Base-by-base conservation (phyloP, 768 basidiomycete genomes). In the Podaxis sp. region DNA sequence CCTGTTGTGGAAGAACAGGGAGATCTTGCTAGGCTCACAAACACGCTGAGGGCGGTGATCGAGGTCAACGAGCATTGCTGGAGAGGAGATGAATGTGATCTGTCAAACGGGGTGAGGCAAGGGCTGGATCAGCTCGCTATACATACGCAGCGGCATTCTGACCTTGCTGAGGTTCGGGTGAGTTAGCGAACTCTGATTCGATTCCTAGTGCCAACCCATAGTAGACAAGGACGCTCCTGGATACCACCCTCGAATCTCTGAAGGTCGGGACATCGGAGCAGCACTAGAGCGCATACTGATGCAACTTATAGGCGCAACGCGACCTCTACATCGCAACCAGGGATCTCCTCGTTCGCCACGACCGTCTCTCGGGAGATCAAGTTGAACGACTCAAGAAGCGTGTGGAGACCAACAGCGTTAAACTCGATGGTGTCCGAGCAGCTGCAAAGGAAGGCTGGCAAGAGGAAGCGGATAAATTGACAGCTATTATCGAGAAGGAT, bases 381-480 rank as follows among this genome's bases (percentile, higher is more conserved):
- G 93, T 95, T 2, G 95, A 97, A 63, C 83, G 90, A 39, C 78
- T 99, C 63, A 89, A 89, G 75, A 96, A 93, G 71, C 88, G 93
- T 39, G 87, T 96, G 36, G 94, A 96, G 61, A 76, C 77, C 0
- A 90, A 84, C 59, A 85, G 87, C 2, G 75, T 85, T 66, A 95
- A 93, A 73, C 81, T 96, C 42, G 92, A 96, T 69, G 82, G 81
- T 0, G 82, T 92, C 63, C 87, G 89, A 59, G 76, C 80, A 7
- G 83, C 82, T 0, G 82, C 84, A 71, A 96, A 90, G 72, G 90
- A 93, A 3, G 86, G 88, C 11, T 96, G 93, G 93, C 85, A 91
- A 69, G 87, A 87, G 38, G 93, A 98, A 65, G 90, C 84, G 3
- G 96, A 98, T 65, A 86, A 86, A 67, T 74, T 93, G 46, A 77